These are phyloP conservation scores for Chalciporus pseudorubinellus DNA, from an alignment of 768 basidiomycete species.

Conservation along the genomic window DNA sequence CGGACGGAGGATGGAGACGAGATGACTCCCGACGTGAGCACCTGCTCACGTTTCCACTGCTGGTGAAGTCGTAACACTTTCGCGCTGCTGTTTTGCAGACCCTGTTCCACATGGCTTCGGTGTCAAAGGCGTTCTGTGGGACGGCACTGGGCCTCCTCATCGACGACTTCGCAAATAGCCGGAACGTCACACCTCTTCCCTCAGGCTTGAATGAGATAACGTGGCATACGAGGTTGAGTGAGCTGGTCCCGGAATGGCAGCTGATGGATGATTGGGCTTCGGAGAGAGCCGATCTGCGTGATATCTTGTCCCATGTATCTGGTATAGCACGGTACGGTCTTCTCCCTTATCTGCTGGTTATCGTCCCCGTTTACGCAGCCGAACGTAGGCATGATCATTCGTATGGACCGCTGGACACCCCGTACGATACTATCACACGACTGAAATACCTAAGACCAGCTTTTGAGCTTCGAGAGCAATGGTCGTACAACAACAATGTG, in stretches of 20 bases:
- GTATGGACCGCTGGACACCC: constrained; percentile 28
- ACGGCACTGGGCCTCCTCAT: constrained; percentile 41
- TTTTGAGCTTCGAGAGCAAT: constrained; percentile 37
- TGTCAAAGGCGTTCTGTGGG: constrained; percentile 41
- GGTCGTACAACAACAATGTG: constrained; percentile 40
- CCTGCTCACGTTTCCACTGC: background rate
- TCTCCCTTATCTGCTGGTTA: background rate
- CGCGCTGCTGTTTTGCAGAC: constrained; percentile 27
- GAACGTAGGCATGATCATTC: constrained; percentile 34
- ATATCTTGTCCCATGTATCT: constrained; percentile 33
- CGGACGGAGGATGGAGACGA: constrained; percentile 34
- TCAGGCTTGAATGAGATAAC: constrained; percentile 25
- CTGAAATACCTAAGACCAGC: constrained; percentile 32
- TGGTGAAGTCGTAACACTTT: background rate
- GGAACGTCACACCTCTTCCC: constrained; percentile 36
- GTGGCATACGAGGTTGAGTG: constrained; percentile 38
- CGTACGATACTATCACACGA: constrained; percentile 20
- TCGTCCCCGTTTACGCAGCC: background rate
- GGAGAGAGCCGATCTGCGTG: constrained; percentile 30
- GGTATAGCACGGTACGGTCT: constrained; percentile 36
- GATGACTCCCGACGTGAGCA: constrained; percentile 34
- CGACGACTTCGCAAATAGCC: constrained; percentile 37
- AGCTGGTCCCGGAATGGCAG: constrained; percentile 42
- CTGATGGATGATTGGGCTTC: constrained; percentile 41
- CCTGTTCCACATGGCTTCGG: constrained; percentile 36